Evolutionary conservation across 2,329 filamentous ascomycete species (phyloP).

Genomic region (Esteya vermicola): DNA sequence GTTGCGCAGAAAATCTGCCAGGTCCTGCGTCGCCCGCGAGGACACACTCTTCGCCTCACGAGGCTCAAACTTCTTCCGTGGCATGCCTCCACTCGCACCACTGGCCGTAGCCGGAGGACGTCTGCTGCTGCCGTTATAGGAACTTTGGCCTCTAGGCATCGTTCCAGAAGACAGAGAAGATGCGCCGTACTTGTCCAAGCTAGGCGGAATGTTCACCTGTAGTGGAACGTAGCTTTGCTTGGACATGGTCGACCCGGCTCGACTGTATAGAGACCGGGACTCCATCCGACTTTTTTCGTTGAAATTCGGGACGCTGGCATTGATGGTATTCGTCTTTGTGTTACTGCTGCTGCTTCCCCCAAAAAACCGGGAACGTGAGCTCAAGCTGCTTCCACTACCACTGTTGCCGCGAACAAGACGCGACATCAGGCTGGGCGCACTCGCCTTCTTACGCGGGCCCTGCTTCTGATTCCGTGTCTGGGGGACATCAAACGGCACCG

Average conservation of each 20-base stretch:
- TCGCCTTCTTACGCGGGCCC: slow-evolving; percentile 48
- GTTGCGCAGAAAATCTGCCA: slow-evolving; percentile 59
- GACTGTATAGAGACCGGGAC: slow-evolving; percentile 24
- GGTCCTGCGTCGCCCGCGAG: slow-evolving; percentile 43
- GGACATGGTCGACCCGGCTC: slow-evolving; percentile 15
- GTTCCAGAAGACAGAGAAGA: slow-evolving; percentile 10
- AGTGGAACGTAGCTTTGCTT: slow-evolving; percentile 35
- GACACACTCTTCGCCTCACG: slow-evolving; percentile 30
- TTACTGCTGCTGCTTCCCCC: neutral
- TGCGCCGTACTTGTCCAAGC: slow-evolving; percentile 24
- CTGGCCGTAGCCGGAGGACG: neutral
- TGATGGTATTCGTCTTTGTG: neutral
- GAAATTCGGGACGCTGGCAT: no score
- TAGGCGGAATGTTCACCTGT: slow-evolving; percentile 32
- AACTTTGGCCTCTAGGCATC: neutral
- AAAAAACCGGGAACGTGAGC: neutral
- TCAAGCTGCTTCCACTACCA: slow-evolving; percentile 7
- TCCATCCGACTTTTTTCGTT: slow-evolving; percentile 13
- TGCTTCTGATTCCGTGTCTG: slow-evolving; percentile 17
- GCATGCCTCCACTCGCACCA: slow-evolving; percentile 23
- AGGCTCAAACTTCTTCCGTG: slow-evolving; percentile 45
- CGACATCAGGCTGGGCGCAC: slow-evolving; percentile 46
- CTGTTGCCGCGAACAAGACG: slow-evolving; percentile 32
- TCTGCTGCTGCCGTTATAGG: slow-evolving; percentile 1
- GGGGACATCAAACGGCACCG: slow-evolving; percentile 19